Percentiles rank a stretch among this genome's conserved stretches.
These are phyloP conservation scores for Plasmodium ovale DNA, from an alignment of 169 alveolate genomes.

Conservation along the genomic window DNA sequence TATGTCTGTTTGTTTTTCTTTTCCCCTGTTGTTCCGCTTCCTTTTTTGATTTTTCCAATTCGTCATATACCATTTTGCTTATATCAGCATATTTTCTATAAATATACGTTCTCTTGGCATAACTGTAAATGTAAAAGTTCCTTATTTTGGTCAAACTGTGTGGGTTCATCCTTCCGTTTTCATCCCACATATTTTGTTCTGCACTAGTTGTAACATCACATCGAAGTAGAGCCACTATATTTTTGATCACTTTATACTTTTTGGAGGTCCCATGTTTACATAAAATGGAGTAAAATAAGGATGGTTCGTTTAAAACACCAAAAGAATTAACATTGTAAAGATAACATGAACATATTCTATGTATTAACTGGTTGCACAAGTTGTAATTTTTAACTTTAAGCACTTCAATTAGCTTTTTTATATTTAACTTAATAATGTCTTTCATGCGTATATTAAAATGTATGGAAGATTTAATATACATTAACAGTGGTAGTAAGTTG, in stretches of 20 bases:
- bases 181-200: too few relatives aligned
- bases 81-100: constrained; percentile 32
- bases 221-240: constrained; percentile 5
- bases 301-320: constrained; percentile 16
- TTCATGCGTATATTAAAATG: constrained; percentile 14
- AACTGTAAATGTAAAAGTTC: constrained; percentile 25
- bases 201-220: background rate
- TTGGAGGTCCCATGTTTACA: background rate
- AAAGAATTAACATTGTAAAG: constrained; percentile 29
- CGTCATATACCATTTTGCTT: background rate
- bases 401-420: constrained; percentile 3
- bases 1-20: background rate
- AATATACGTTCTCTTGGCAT: background rate
- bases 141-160: constrained; percentile 5
- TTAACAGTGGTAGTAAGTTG: constrained; percentile 12
- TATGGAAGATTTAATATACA: constrained; percentile 25
- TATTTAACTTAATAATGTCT: constrained; percentile 21
- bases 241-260: constrained; percentile 26
- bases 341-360: constrained; percentile 43
- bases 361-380: constrained; percentile 44
- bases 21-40: background rate
- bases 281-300: constrained; percentile 12
- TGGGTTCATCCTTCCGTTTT: background rate
- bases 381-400: constrained; percentile 29
- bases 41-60: background rate